phyloP scores from a whole-genome alignment of 2,329 filamentous ascomycete genomes.

The Pseudopyrenochaeta lycopersici region DNA sequence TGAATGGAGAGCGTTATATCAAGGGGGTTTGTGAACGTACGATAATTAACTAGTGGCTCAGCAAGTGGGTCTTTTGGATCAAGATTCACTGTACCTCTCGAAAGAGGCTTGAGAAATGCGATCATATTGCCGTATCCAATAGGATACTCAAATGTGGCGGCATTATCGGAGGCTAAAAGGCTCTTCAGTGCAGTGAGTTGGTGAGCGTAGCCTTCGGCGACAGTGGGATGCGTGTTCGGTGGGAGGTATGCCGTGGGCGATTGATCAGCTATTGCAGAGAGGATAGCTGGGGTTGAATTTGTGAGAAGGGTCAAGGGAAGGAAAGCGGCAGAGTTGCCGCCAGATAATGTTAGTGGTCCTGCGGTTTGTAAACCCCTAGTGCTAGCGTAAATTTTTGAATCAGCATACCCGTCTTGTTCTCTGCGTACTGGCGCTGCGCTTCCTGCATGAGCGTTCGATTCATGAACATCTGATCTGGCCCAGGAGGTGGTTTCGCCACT shows the following conservation, averaged over 20 bases:
- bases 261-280: slow-evolving; percentile 16
- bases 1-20: slow-evolving; percentile 38
- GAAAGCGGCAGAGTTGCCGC: slow-evolving; percentile 20
- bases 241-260: slow-evolving; percentile 18
- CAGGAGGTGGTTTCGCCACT: neutral
- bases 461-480: neutral
- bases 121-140: slow-evolving; percentile 17
- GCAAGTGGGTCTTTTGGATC: slow-evolving; percentile 36
- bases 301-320: slow-evolving; percentile 12
- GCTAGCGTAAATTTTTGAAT: too few relatives aligned
- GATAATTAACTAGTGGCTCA: slow-evolving; percentile 40
- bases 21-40: slow-evolving; percentile 39
- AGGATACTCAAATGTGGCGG: slow-evolving; percentile 32
- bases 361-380: neutral
- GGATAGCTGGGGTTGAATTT: slow-evolving; percentile 6
- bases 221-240: slow-evolving; percentile 1
- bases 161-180: slow-evolving; percentile 24
- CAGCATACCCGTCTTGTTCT: slow-evolving; percentile 25
- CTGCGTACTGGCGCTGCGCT: slow-evolving; percentile 11
- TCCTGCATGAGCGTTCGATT: neutral
- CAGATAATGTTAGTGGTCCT: slow-evolving; percentile 25
- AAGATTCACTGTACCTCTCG: slow-evolving; percentile 46
- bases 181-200: slow-evolving; percentile 29
- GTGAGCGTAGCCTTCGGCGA: slow-evolving; percentile 15
- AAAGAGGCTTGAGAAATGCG: slow-evolving; percentile 29